A percentile compares a stretch with the other conserved stretches of the same genome.
These are phyloP conservation scores for Botryosphaeria dothidea DNA, from an alignment of 2,329 filamentous ascomycete species.

Conservation along the genomic window DNA sequence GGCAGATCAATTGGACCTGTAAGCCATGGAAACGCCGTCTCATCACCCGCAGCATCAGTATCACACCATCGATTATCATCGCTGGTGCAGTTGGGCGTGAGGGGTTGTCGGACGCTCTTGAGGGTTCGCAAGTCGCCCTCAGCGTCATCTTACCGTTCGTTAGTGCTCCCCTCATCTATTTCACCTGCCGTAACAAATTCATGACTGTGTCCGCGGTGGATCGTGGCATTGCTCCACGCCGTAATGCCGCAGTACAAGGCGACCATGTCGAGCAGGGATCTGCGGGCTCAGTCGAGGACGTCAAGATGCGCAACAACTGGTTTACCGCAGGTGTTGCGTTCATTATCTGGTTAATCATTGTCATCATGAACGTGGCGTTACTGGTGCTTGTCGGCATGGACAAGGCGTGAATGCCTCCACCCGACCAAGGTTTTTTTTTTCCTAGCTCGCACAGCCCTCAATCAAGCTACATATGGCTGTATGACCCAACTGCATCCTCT, in stretches of 20 bases:
- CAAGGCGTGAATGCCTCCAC: neutral
- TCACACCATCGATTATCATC: conserved; percentile 80
- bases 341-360: conserved; percentile 72
- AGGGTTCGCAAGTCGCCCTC: conserved; percentile 75
- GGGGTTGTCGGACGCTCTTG: conserved; percentile 71
- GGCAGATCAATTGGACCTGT: conserved; percentile 73
- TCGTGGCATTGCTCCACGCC: neutral
- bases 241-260: neutral
- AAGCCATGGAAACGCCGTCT: conserved; percentile 78
- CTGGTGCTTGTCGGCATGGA: conserved; percentile 66
- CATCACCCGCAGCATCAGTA: conserved; percentile 75
- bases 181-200: conserved; percentile 75
- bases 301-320: conserved; percentile 73
- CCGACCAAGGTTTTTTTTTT: neutral
- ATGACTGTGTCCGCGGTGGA: conserved; percentile 65
- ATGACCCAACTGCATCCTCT: too few relatives aligned
- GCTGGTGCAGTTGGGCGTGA: conserved; percentile 73
- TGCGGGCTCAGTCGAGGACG: conserved; percentile 29
- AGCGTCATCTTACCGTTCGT: conserved; percentile 80
- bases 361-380: conserved; percentile 76
- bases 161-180: conserved; percentile 80
- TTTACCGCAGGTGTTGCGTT: conserved; percentile 59
- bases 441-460: neutral
- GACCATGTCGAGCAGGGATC: conserved; percentile 20
- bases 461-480: neutral